Conservation (phyloP, 805 yeast genomes). For the Scheffersomyces stipitis region DNA sequence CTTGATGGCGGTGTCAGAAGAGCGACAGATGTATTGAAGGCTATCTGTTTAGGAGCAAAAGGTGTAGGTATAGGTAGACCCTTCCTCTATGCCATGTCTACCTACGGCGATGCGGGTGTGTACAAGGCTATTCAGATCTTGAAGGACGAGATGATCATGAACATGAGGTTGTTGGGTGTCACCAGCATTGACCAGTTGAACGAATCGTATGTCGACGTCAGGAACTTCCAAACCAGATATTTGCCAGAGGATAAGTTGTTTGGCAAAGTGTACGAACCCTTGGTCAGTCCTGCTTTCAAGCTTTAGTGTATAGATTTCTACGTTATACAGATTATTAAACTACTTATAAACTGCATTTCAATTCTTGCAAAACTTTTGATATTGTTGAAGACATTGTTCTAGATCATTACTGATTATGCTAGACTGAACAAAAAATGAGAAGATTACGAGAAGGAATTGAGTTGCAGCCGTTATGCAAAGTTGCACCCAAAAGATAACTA, state of each 20-base stretch:
- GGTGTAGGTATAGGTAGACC: constrained; percentile 79
- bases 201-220: constrained; percentile 28
- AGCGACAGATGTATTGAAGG: constrained; percentile 76
- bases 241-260: constrained; percentile 60
- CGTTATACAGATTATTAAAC: too few species aligned
- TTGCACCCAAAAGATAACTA: too few species aligned
- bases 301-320: too few species aligned
- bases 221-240: constrained; percentile 21
- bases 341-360: too few species aligned
- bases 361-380: too few species aligned
- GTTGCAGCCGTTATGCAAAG: too few species aligned
- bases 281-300: constrained; percentile 54
- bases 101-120: constrained; percentile 79
- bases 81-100: constrained; percentile 72
- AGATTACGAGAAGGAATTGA: too few species aligned
- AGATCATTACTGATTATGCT: too few species aligned
- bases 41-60: constrained; percentile 72
- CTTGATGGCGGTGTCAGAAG: constrained; percentile 79
- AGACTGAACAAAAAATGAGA: too few species aligned
- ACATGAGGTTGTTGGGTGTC: constrained; percentile 68
- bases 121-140: constrained; percentile 59
- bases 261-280: constrained; percentile 53
- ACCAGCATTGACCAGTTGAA: constrained; percentile 38
- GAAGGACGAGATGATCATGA: constrained; percentile 59
- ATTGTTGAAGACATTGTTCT: too few species aligned